Evolutionary conservation across 1,139 yeast species (phyloP).

Genomic region (Protomyces inundatus): DNA sequence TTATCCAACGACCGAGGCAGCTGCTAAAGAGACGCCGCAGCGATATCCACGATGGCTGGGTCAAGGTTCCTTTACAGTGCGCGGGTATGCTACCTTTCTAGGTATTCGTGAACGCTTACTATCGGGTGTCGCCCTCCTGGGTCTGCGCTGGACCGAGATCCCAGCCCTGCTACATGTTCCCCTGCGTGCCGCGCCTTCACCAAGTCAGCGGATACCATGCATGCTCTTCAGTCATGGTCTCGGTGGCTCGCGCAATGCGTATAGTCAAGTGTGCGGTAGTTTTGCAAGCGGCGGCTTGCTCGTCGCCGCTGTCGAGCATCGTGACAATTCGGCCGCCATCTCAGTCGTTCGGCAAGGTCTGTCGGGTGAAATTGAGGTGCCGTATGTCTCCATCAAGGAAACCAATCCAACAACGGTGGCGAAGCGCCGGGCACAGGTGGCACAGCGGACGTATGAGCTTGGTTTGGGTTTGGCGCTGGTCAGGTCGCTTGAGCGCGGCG

Average conservation of each 20-base stretch:
- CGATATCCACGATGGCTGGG: conserved; percentile 30
- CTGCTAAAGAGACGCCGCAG: not conserved
- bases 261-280: conserved; percentile 32
- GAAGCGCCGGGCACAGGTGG: conserved; percentile 32
- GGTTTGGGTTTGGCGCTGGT: conserved; percentile 28
- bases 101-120: conserved; percentile 18
- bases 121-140: conserved; percentile 25
- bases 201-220: conserved; percentile 30
- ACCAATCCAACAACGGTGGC: conserved; percentile 30
- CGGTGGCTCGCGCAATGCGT: conserved; percentile 33
- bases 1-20: conserved; percentile 29
- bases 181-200: conserved; percentile 17
- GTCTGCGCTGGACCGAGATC: conserved; percentile 28
- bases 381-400: conserved; percentile 26
- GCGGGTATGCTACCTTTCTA: conserved; percentile 20
- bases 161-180: conserved; percentile 29
- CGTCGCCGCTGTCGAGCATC: conserved; percentile 33
- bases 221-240: conserved; percentile 34
- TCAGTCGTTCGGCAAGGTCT: conserved; percentile 25
- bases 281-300: conserved; percentile 33
- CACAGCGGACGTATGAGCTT: conserved; percentile 32
- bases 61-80: conserved; percentile 27
- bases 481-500: conserved; percentile 4
- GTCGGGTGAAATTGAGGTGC: conserved; percentile 16
- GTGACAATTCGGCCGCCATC: conserved; percentile 33